These are phyloP conservation scores for Pseudogymnoascus sp. DNA, from an alignment of 2,329 filamentous ascomycete genomes.

Conservation along the genomic window DNA sequence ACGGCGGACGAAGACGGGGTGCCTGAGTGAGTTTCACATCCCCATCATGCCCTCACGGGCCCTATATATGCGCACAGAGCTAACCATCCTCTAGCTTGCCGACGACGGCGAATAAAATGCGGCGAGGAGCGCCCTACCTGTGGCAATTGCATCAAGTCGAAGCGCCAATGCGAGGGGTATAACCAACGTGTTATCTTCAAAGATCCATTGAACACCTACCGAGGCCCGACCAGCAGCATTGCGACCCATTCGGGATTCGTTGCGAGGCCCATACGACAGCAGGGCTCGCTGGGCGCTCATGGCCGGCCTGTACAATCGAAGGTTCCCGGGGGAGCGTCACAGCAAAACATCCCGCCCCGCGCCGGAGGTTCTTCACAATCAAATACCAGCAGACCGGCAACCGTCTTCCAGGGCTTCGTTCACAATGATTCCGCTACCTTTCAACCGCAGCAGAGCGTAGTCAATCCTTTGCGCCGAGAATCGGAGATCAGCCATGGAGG, in stretches of 20 bases:
- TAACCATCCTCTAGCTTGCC: constrained; percentile 58
- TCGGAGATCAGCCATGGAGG: not conserved
- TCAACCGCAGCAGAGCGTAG: not conserved
- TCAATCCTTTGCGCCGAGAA: not conserved
- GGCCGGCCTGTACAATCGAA: not conserved
- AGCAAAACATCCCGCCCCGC: not conserved
- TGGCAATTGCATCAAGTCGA: constrained; percentile 80
- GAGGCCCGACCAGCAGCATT: constrained; percentile 32
- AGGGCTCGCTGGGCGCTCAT: not conserved
- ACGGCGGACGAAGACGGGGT: constrained; percentile 86
- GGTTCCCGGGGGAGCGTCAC: not conserved
- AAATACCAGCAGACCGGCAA: not conserved
- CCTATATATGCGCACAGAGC: not conserved
- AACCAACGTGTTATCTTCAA: constrained; percentile 77
- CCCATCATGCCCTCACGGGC: not conserved
- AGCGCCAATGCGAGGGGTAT: constrained; percentile 76
- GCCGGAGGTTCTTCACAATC: not conserved
- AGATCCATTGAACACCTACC: constrained; percentile 55
- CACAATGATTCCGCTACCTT: not conserved
- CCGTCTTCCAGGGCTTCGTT: not conserved
- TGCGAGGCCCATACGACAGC: not conserved
- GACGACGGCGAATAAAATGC: constrained; percentile 93
- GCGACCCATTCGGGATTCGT: not conserved
- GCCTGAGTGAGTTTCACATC: constrained; percentile 59
- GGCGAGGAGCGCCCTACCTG: constrained; percentile 81